Evolutionary conservation across 805 yeast genomes (phyloP), one percentile per base, ranked within the genome.

Genomic region (Priceomyces medius): DNA sequence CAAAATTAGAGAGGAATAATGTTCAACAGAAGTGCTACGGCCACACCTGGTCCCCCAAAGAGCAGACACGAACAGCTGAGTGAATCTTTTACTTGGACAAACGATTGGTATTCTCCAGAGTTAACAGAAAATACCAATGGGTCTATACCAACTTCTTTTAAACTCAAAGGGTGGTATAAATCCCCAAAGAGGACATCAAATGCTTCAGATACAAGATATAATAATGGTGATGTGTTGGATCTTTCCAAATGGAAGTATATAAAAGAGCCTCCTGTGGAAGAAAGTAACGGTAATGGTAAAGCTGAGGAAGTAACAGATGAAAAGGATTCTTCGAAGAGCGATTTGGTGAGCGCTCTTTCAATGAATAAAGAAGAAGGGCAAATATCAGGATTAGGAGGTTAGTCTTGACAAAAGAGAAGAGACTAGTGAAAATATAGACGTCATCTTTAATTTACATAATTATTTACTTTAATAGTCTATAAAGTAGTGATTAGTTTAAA

Each of bases 261-360:
- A 50, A 46, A 56, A 34, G 61, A 53, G 52, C 82, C 79, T 9
- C 81, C 82, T 4, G 80, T 75, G 4, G 78, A 77, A 7, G 74
- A 68, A 24, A 43, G 37, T 19, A 45, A 72, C 46, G 44, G 37
- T 19, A 45, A 72, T 46, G 73, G 77, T 2, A 77, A 79, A 3
- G 61, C 74, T 14, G 44, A 51, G n/a, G 39, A 43, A 35, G 24
- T 41, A 19, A 59, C 60, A 40, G 55, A 53, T 31, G 59, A 54
- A 37, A 52, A 58, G 9, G 55, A 42, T 19, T 44, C 40, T 7
- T 41, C 31, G 27, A 40, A 43, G 32, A 35, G 31, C 10, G 59
- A 56, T 16, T 51, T 59, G 48, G 49, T 48, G 31, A 50, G 51
- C 46, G 64, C 59, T 12, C 43, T 54, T 23, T 49, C 54, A 8